Percentiles rank a stretch among this genome's conserved stretches.
These are phyloP conservation scores for Candida gigantensis DNA, from an alignment of 1,139 yeast genomes.

Conservation along the genomic window DNA sequence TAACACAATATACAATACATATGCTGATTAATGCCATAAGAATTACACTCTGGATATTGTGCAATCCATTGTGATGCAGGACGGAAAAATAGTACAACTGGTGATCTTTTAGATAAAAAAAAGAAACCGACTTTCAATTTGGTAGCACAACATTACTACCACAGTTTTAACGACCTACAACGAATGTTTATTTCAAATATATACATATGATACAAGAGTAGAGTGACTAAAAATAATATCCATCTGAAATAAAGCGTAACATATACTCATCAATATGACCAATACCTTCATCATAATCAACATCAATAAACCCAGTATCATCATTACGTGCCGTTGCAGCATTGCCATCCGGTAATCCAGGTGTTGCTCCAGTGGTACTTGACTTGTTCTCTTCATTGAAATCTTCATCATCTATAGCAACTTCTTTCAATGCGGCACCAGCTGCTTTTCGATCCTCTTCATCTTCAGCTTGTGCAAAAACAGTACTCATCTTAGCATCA, in stretches of 20 bases:
- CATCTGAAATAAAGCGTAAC: conserved; percentile 87
- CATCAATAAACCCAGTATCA: conserved; percentile 37
- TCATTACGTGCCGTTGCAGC: conserved; percentile 17
- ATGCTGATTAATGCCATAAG: no score
- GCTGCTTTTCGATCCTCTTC: conserved; percentile 96
- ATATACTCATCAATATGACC: conserved; percentile 97
- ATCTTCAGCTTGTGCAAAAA: conserved; percentile 92
- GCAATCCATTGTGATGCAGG: no score
- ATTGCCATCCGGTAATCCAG: conserved; percentile 18
- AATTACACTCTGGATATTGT: no score
- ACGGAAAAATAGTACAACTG: no score
- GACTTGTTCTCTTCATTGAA: conserved; percentile 50
- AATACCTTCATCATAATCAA: conserved; percentile 70
- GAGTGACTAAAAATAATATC: conserved; percentile 31
- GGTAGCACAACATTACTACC: no score
- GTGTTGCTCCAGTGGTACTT: conserved; percentile 40
- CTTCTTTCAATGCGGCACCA: conserved; percentile 82
- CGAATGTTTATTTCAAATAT: no score
- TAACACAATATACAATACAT: no score
- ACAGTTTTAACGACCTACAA: no score
- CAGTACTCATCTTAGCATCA: conserved; percentile 59
- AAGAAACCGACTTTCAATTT: no score
- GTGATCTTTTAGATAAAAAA: no score
- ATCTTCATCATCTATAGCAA: conserved; percentile 82
- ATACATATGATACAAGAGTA: conserved; percentile 5